Base-by-base conservation (phyloP, 2,329 filamentous ascomycete genomes). In the Fusarium domesticum region DNA sequence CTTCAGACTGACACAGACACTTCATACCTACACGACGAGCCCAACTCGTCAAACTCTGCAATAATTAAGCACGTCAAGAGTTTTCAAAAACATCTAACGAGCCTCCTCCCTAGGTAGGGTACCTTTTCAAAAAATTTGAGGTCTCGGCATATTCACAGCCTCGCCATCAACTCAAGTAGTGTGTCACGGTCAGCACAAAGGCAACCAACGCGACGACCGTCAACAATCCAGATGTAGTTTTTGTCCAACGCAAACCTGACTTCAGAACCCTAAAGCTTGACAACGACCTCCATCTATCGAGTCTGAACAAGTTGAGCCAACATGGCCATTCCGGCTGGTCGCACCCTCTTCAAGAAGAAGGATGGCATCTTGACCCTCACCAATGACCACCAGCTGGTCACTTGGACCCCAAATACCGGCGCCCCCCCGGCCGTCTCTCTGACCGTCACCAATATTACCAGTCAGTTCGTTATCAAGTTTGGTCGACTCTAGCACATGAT, bases 331-430 rank as follows among this genome's bases (percentile, higher is more conserved):
- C 81, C 80, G 40, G 78, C 74, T 57, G 88, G 84, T 47, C 80
- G 78, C 51, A 84, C 86, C 40, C 75, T 84, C 46, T 97, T 93
- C 77, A 97, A 96, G 72, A 98, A 97, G 75, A 93, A 95, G 69
- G 88, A 97, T 74, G 93, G 93, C 64, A 80, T 81, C 48, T 73
- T 98, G 60, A 80, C 82, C 18, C 75, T 97, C 57, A 83, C 87
- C 14, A 72, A 78, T 44, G 89, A 96, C 66, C 77, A 81, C 60
- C 80, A 80, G 61, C 82, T 77, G 30, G 80, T 97, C 49, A 85
- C 81, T 65, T 98, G 92, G 92, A 88, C 83, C 23, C 87, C 89
- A 8, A 75, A 80, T 42, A 77, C 77, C 35, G 77, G 80, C 25
- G 80, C 83, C 3, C 74, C 82, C 41, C 77, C 87, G 4, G 72